These are phyloP conservation scores for Pseudocercospora fuligena DNA, from an alignment of 2,329 filamentous ascomycete species.

Conservation along the genomic window DNA sequence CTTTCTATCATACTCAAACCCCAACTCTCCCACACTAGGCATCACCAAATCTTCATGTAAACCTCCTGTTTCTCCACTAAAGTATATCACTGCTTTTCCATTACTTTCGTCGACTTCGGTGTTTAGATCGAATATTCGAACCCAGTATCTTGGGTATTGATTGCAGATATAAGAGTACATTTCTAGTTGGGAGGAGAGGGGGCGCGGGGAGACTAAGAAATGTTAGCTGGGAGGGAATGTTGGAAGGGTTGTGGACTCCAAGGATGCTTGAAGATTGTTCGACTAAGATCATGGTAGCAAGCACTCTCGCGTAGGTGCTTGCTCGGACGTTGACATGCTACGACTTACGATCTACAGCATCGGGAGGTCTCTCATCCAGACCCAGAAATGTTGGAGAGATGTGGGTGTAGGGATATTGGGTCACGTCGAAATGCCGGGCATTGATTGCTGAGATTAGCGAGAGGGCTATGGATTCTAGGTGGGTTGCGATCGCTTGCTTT, in stretches of 20 bases:
- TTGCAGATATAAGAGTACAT: conserved; percentile 9
- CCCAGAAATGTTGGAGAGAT: neutral
- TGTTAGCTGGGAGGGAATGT: no score
- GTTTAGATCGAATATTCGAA: conserved; percentile 12
- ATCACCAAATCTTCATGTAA: conserved; percentile 17
- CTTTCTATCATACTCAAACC: conserved; percentile 9
- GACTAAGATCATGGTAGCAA: no score
- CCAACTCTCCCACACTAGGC: conserved; percentile 12
- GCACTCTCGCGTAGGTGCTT: no score
- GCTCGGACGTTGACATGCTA: no score
- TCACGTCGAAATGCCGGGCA: neutral
- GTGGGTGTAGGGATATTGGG: neutral
- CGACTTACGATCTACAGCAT: neutral
- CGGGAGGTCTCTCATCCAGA: conserved; percentile 8
- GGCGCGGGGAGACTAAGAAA: no score
- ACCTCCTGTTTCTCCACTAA: neutral
- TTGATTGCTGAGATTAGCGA: conserved; percentile 10
- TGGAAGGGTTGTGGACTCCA: no score
- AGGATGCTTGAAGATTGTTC: no score
- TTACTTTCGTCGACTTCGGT: conserved; percentile 16
- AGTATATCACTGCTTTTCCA: conserved; percentile 12
- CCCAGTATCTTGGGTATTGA: conserved; percentile 5
- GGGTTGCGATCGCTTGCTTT: neutral
- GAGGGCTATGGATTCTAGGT: conserved; percentile 9
- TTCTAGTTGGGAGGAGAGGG: neutral